A percentile compares a stretch with the other conserved stretches of the same genome.
Evolutionary conservation across 2,329 filamentous ascomycete species (phyloP).

Genomic region (Cytospora leucostoma): DNA sequence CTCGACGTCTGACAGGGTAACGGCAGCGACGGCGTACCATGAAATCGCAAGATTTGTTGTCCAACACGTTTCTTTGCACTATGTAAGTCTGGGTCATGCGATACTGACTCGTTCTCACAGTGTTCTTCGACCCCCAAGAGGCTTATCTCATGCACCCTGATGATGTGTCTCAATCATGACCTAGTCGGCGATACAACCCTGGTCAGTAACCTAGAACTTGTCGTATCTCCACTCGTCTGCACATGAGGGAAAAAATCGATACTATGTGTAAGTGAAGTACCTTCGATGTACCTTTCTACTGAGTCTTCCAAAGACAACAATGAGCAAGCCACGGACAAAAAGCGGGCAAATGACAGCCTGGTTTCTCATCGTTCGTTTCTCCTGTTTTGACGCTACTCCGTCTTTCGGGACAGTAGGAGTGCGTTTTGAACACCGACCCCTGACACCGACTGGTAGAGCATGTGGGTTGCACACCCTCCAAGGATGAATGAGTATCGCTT

Average conservation of each 20-base stretch:
- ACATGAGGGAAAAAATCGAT: constrained; percentile 20
- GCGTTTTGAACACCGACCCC: background rate
- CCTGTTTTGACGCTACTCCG: constrained; percentile 15
- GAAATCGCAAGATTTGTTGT: background rate
- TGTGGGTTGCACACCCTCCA: constrained; percentile 1
- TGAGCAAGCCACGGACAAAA: constrained; percentile 4
- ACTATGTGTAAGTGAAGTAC: constrained; percentile 16
- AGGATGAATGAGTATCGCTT: constrained; percentile 5
- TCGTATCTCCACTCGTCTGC: constrained; percentile 21
- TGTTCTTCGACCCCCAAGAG: background rate
- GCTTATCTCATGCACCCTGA: background rate
- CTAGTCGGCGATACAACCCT: background rate
- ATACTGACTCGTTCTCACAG: background rate
- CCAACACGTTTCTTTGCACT: background rate
- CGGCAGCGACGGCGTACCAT: background rate
- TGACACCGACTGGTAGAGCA: background rate
- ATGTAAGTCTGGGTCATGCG: background rate
- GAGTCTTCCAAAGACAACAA: background rate
- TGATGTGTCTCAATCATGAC: background rate
- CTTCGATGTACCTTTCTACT: constrained; percentile 15
- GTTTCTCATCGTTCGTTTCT: constrained; percentile 9
- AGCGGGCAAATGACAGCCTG: constrained; percentile 13
- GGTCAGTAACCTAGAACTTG: constrained; percentile 5
- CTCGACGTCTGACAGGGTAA: background rate
- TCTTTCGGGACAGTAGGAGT: background rate